Evolutionary conservation across 768 basidiomycete species (phyloP), one percentile per base, ranked within the genome.

Genomic region (Heimioporus sp.): DNA sequence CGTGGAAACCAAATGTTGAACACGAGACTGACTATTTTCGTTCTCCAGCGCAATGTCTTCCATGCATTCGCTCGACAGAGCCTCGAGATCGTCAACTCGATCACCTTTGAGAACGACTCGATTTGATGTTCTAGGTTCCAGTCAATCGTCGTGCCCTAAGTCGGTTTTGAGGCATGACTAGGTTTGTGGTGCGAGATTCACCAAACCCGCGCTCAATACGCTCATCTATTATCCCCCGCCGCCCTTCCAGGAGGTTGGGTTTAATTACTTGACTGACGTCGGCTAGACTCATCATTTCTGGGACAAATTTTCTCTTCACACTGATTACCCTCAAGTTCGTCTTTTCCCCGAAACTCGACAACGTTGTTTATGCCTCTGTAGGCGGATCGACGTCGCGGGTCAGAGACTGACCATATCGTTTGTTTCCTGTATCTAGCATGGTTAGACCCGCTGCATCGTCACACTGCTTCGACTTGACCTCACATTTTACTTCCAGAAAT

Each of bases 261-360:
- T 92, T 70, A 73, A 87, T 63, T 85, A 92, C 21, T 24, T 24
- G 21, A 61, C 85, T 90, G 1, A 90, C 87, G 4, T 87, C 87
- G 0, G 87, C 28, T 88, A 88, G 21, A 1, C 78, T 90, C 30
- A 86, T 90, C 60, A 75, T 91, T 31, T 86, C 87, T 0, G n/a
- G 83, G 84, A 89, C 87, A 21, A 90, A 90, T 67, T 90, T n/a
- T n/a, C n/a, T n/a, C n/a, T n/a, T 87, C 69, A 90, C 89, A 0
- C 74, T 90, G 49, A 69, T 91, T 43, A 87, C 89, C 1, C 75
- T 90, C 35, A 82, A 80, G 65, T 83, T 80, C 2, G 56, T 56
- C 46, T 43, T 41, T 24, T 24, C 5, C 17, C 20, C 30, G 16
- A 3, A 31, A n/a, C 2, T 28, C 42, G 19, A 6, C 3, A 11